Evolutionary conservation across 2,329 filamentous ascomycete genomes (phyloP), one percentile per base, ranked within the genome.

Genomic region (Beauveria asiatica): DNA sequence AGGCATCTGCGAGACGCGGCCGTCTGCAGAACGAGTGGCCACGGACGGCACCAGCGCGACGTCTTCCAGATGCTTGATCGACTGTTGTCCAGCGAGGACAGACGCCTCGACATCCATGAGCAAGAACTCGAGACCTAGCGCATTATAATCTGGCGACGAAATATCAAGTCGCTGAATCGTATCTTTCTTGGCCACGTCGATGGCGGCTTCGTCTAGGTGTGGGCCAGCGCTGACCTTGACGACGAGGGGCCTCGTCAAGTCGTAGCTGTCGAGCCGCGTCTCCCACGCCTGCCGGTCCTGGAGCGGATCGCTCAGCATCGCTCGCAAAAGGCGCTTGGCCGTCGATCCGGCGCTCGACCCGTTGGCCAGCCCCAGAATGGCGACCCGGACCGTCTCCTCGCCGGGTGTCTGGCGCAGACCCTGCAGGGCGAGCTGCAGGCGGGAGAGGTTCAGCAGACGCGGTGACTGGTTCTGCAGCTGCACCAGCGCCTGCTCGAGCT

Each of bases 11-110:
- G 85, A 85, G 60, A 84, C 81, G 62, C 84, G 79, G 9, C 86
- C 85, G 17, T 83, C 83, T 62, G 79, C 80, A 16, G 87, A 85
- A 6, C 83, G 83, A 46, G 90, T 88, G 21, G 89, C 85, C 39
- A 96, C 81, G 0, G 80, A 80, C 3, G 92, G 92, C 19, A 90
- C 87, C n/a, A 96, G 80, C 13, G 92, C 77, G 0, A 83, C 78
- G 63, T 92, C 87, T 62, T 82, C 79, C 5, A 84, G 75, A 10
- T 75, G 75, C 57, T 79, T 70, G 50, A 74, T 59, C 44, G 72
- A 66, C 61, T 70, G 70, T 46, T 79, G 76, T 6, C 59, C 62
- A 2, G 66, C 58, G 1, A 64, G 61, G 8, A 65, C 52, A 3
- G 80, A 67, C 1, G 73, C 67, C 79, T 80, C 69, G 69, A 77